Evolutionary conservation across 768 basidiomycete genomes (phyloP).

Genomic region (Omphalotus guepiniiformis): DNA sequence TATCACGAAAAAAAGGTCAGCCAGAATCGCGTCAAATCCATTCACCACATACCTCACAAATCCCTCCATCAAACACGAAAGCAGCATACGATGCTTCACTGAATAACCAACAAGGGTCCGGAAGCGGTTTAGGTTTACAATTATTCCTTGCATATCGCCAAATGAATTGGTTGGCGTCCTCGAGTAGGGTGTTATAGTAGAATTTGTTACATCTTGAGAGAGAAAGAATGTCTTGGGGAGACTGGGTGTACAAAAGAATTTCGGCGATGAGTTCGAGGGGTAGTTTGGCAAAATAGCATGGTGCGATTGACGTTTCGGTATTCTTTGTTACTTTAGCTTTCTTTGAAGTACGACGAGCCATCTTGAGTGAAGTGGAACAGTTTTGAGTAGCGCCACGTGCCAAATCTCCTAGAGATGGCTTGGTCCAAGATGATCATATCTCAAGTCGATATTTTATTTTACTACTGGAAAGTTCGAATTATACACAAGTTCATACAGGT

Average conservation of each 20-base stretch:
- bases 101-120: slow-evolving; percentile 27
- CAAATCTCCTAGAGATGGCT: too few species aligned
- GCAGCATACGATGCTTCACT: slow-evolving; percentile 61
- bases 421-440: too few species aligned
- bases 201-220: slow-evolving; percentile 54
- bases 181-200: slow-evolving; percentile 3
- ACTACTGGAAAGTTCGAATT: too few species aligned
- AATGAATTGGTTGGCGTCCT: slow-evolving; percentile 34
- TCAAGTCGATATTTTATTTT: too few species aligned
- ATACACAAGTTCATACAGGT: too few species aligned
- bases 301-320: too few species aligned
- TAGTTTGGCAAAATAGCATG: slow-evolving; percentile 20
- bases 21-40: background rate
- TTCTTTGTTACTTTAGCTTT: too few species aligned
- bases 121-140: slow-evolving; percentile 31
- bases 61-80: slow-evolving; percentile 54
- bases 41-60: slow-evolving; percentile 44
- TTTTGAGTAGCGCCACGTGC: too few species aligned
- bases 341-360: too few species aligned
- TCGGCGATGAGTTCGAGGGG: slow-evolving; percentile 66
- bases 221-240: slow-evolving; percentile 51
- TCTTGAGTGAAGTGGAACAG: too few species aligned
- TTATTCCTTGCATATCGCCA: slow-evolving; percentile 51
- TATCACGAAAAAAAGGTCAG: slow-evolving; percentile 13
- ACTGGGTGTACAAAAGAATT: slow-evolving; percentile 48